Conservation (phyloP, 2,329 filamentous ascomycete genomes). For the Talaromyces sp. region DNA sequence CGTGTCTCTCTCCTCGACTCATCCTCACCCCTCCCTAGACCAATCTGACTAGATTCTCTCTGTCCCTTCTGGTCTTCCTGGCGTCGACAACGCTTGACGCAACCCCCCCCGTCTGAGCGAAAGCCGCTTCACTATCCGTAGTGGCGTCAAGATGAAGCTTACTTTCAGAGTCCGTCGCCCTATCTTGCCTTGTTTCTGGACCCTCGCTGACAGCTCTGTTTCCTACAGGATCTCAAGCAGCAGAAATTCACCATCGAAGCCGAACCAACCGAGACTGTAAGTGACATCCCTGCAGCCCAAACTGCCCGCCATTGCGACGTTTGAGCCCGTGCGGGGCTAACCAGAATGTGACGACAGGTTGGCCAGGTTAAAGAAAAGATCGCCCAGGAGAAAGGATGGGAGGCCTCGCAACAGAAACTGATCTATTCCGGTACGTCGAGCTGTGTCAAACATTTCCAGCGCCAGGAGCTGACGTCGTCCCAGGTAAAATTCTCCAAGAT, state of each 20-base stretch:
- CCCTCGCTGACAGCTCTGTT: constrained; percentile 17
- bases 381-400: constrained; percentile 87
- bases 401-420: constrained; percentile 83
- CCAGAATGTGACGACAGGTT: constrained; percentile 55
- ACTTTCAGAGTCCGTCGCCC: constrained; percentile 59
- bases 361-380: constrained; percentile 91
- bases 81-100: background rate
- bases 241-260: constrained; percentile 97
- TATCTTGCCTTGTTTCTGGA: constrained; percentile 7
- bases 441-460: background rate
- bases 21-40: background rate
- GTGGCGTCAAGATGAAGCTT: constrained; percentile 59
- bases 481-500: constrained; percentile 98
- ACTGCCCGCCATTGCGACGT: constrained; percentile 7
- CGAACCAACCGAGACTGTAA: constrained; percentile 85
- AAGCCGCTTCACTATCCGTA: constrained; percentile 4
- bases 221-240: constrained; percentile 84
- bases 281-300: constrained; percentile 26
- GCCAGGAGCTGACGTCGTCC: constrained; percentile 3
- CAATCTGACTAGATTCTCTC: background rate
- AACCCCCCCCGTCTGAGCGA: constrained; percentile 8
- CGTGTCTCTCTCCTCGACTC: background rate
- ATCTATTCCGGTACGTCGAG: constrained; percentile 80
- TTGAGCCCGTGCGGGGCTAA: constrained; percentile 31
- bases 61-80: background rate